Conservation (phyloP, 208 protist species). For the Trypanosoma vivax region DNA sequence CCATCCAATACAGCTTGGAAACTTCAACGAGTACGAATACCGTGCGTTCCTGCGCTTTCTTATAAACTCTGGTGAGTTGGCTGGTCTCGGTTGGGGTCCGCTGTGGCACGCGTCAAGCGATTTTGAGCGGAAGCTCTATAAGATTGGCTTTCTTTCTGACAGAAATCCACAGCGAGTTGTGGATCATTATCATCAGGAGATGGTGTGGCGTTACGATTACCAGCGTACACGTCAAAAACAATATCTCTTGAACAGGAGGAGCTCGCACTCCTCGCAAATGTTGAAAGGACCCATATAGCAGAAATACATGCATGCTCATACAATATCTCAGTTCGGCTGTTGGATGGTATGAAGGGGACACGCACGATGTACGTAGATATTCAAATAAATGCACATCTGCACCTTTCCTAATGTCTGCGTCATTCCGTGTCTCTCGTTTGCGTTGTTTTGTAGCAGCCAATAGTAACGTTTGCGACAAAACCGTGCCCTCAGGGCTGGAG, state of each 20-base stretch:
- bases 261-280: too few relatives aligned
- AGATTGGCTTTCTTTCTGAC: conserved; percentile 87
- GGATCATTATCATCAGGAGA: conserved; percentile 90
- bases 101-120: conserved; percentile 88
- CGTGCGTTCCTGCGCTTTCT: conserved; percentile 79
- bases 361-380: too few relatives aligned
- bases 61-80: conserved; percentile 86
- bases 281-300: too few relatives aligned
- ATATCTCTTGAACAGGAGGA: conserved; percentile 63
- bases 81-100: conserved; percentile 88
- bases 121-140: conserved; percentile 91
- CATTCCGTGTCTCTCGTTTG: too few relatives aligned
- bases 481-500: too few relatives aligned
- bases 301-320: too few relatives aligned
- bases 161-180: conserved; percentile 86
- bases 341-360: too few relatives aligned
- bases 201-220: conserved; percentile 89
- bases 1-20: conserved; percentile 76
- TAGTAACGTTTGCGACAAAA: too few relatives aligned
- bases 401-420: too few relatives aligned
- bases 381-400: too few relatives aligned
- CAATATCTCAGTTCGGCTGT: too few relatives aligned
- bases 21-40: conserved; percentile 90
- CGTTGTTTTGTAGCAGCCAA: too few relatives aligned
- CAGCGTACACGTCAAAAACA: conserved; percentile 86